Evolutionary conservation across 2,329 filamentous ascomycete genomes (phyloP).

Genomic region (Neoscytalidium dimidiatum): DNA sequence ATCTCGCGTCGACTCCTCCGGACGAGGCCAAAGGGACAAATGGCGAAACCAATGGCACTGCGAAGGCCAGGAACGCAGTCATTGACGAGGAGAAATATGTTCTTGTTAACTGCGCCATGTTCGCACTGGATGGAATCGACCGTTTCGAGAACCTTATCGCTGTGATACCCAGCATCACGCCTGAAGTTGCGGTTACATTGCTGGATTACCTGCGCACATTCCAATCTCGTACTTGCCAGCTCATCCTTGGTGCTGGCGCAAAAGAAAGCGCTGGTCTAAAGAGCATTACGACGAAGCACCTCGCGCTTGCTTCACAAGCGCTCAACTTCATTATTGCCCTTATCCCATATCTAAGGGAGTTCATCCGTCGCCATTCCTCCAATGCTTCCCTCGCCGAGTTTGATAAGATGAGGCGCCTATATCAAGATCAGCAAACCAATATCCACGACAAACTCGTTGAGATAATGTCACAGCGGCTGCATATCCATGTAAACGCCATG

Average conservation of each 20-base stretch:
- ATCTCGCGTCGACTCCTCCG: constrained; percentile 21
- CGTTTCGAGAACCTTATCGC: constrained; percentile 81
- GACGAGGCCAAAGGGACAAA: constrained; percentile 33
- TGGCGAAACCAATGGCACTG: constrained; percentile 35
- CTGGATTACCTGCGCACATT: constrained; percentile 89
- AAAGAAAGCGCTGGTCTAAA: constrained; percentile 85
- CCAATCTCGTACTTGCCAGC: constrained; percentile 93
- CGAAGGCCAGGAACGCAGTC: constrained; percentile 61
- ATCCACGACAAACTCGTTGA: constrained; percentile 93
- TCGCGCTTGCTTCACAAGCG: constrained; percentile 87
- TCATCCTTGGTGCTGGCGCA: constrained; percentile 92
- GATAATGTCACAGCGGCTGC: constrained; percentile 81
- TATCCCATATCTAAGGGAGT: constrained; percentile 88
- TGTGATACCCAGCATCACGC: constrained; percentile 84
- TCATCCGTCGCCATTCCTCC: constrained; percentile 72
- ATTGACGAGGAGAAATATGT: constrained; percentile 86
- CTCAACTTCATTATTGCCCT: constrained; percentile 84
- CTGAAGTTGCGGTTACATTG: constrained; percentile 76
- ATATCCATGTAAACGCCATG: constrained; percentile 73
- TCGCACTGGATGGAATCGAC: constrained; percentile 79
- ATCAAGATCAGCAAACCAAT: constrained; percentile 85
- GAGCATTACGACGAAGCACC: constrained; percentile 94
- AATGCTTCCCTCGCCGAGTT: constrained; percentile 69
- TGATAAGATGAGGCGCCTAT: constrained; percentile 79
- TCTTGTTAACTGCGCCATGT: constrained; percentile 78